These are phyloP conservation scores for Camelina sativa DNA, from an alignment of 345 rosid species.

Conservation along the genomic window DNA sequence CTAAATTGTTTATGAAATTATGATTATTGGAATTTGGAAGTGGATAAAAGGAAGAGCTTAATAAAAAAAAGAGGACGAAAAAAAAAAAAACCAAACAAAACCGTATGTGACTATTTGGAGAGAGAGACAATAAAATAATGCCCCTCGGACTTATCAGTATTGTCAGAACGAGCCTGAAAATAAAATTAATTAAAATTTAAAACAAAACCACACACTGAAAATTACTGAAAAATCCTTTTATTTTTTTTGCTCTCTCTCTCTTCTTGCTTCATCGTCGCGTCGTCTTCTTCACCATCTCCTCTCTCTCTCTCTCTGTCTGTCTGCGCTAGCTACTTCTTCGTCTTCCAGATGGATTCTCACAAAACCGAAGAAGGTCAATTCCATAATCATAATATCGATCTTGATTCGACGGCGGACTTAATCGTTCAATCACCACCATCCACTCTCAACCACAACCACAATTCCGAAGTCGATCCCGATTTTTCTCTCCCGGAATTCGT, in stretches of 20 bases:
- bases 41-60: neutral
- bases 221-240: conserved; percentile 34
- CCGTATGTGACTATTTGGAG: neutral
- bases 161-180: conserved; percentile 31
- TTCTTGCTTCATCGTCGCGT: conserved; percentile 10
- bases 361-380: conserved; percentile 66
- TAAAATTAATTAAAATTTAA: neutral
- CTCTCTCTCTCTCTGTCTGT: neutral
- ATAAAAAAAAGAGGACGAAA: neutral
- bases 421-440: conserved; percentile 61
- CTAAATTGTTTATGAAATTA: neutral
- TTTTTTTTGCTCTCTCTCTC: neutral
- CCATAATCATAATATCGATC: conserved; percentile 59
- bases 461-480: conserved; percentile 52
- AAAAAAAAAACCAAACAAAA: neutral
- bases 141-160: conserved; percentile 32
- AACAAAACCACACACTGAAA: conserved; percentile 9
- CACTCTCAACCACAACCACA: conserved; percentile 43
- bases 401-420: conserved; percentile 38
- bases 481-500: conserved; percentile 71
- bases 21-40: neutral
- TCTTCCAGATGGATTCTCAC: conserved; percentile 63
- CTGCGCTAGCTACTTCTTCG: neutral
- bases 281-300: conserved; percentile 29
- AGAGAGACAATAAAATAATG: conserved; percentile 7